phyloP scores from a whole-genome alignment of 345 rosid species.

The Psidium guajava region DNA sequence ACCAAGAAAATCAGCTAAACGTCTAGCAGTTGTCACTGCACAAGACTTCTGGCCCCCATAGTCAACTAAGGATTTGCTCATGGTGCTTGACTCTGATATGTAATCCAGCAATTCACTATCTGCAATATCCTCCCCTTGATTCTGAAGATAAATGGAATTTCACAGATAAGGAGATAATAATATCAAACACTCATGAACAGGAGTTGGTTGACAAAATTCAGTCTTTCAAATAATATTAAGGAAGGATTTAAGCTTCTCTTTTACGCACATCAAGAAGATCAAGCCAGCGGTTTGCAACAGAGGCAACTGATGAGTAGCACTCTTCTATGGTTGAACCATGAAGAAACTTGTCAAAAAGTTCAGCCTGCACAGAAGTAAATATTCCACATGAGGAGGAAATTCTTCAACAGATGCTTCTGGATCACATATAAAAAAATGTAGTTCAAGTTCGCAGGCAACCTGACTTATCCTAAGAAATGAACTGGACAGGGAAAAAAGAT shows the following conservation, averaged over 20 bases:
- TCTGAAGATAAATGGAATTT: slow-evolving; percentile 32
- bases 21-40: slow-evolving; percentile 96
- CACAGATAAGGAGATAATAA: neutral
- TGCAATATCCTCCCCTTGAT: slow-evolving; percentile 82
- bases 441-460: neutral
- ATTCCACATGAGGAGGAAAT: neutral
- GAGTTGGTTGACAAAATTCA: neutral
- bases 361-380: slow-evolving; percentile 45
- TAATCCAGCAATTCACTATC: slow-evolving; percentile 91
- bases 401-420: neutral
- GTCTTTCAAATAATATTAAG: neutral
- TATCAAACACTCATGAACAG: neutral
- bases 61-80: slow-evolving; percentile 97
- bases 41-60: slow-evolving; percentile 95
- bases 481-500: neutral
- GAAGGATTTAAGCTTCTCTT: neutral
- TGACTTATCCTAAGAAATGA: neutral
- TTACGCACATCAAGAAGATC: slow-evolving; percentile 85
- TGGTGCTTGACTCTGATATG: slow-evolving; percentile 98
- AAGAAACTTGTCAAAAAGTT: slow-evolving; percentile 92
- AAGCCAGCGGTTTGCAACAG: slow-evolving; percentile 95
- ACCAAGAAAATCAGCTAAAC: slow-evolving; percentile 92
- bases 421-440: neutral
- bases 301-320: slow-evolving; percentile 90
- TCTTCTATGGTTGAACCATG: slow-evolving; percentile 80